Conservation (phyloP, 2,329 filamentous ascomycete species). For the Dichotomopilus funicola region DNA sequence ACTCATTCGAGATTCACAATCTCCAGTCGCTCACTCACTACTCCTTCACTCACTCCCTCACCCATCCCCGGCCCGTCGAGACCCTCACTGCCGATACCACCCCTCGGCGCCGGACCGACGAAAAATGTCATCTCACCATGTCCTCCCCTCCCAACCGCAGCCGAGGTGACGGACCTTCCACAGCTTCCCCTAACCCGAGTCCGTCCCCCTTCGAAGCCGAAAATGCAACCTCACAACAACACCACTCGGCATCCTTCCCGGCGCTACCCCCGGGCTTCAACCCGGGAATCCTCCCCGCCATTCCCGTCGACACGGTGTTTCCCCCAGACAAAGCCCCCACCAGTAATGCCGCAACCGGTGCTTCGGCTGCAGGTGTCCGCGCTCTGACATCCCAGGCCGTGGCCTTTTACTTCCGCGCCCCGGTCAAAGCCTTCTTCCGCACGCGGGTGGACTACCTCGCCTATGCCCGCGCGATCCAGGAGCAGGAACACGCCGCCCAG, state of each 20-base stretch:
- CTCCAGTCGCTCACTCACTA: not conserved
- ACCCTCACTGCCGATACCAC: too few relatives aligned
- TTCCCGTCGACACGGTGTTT: constrained; percentile 7
- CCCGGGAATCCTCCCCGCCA: constrained; percentile 19
- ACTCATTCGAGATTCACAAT: not conserved
- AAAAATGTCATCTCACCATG: constrained; percentile 19
- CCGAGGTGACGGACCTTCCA: constrained; percentile 10
- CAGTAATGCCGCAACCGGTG: constrained; percentile 50
- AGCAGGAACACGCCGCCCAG: constrained; percentile 33
- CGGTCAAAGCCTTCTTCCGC: constrained; percentile 87
- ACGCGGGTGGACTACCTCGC: constrained; percentile 78
- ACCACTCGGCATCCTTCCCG: not conserved
- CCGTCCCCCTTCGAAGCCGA: not conserved
- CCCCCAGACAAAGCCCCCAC: constrained; percentile 20
- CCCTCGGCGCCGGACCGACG: too few relatives aligned
- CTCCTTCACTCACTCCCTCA: not conserved
- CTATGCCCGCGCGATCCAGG: constrained; percentile 48
- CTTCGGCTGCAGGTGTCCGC: constrained; percentile 78
- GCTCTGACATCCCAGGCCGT: constrained; percentile 77
- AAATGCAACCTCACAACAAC: not conserved
- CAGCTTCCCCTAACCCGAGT: not conserved
- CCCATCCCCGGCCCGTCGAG: not conserved
- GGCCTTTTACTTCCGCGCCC: constrained; percentile 86
- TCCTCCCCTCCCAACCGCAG: constrained; percentile 8
- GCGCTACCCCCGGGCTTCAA: not conserved